Evolutionary conservation across 2,329 filamentous ascomycete genomes (phyloP), one percentile per base, ranked within the genome.

Genomic region (Pseudopyrenochaeta lycopersici): DNA sequence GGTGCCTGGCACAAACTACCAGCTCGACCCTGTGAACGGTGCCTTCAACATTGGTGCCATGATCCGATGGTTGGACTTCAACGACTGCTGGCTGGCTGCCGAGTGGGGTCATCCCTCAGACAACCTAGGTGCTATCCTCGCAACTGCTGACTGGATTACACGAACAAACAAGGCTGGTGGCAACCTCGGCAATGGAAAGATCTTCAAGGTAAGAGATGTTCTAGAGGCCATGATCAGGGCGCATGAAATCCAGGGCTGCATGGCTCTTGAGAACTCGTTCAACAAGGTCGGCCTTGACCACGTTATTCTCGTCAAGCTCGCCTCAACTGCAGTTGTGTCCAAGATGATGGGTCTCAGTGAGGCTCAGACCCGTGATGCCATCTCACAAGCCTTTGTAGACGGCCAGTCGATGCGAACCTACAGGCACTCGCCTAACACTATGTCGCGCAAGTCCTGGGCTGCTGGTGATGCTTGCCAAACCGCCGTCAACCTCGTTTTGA

Each of bases 51-150:
- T 99, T 70, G 95, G 95, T 70, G 90, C 95, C 71, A 96, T 97
- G 89, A 97, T 99, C 81, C 87, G 95, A 75, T 99, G 95, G 95
- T 87, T 99, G 71, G 95, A 99, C 82, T 99, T 98, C 86, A 99
- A 99, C 78, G 95, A 99, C 85, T 98, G 95, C 87, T 99, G 94
- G 95, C 85, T 98, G 62, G 95, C 94, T 39, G 95, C 95, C 51
- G 95, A 99, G 82, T 99, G 95, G 95, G 95, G 95, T 54, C 95
- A 99, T 79, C 95, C 95, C 58, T 97, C 93, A 4, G 95, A 99
- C 83, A 99, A 99, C 84, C 80, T 99, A 67, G 95, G 95, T 60
- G 95, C 94, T 71, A 99, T 99, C 75, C 87, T 99, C 59, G 92
- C 94, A 41, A 93, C 97, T 46, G 92, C 95, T 56, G 95, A 99